Base-by-base conservation (phyloP, 805 yeast genomes). In the Kodamaea neixiangensis region DNA sequence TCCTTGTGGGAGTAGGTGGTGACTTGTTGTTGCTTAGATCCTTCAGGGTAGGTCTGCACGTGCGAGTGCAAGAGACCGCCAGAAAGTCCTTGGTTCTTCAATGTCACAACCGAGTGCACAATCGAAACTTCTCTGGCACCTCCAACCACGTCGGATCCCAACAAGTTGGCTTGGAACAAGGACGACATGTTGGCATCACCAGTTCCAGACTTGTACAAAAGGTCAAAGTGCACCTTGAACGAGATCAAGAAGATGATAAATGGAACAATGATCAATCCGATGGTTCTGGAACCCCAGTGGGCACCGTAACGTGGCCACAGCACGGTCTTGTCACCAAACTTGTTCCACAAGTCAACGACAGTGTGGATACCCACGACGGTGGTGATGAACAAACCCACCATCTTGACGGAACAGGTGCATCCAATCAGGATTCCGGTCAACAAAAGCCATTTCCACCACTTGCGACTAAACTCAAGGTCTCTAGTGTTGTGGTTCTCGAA, bases 381-480 rank as follows among this genome's bases (percentile, higher is more conserved):
- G 51, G 96, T 93, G 54, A 89, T 89, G 62, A 94, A 89, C 50
- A 93, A 78, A 61, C 99, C 99, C 52, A 94, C 98, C 97, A 92
- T 90, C 72, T 94, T 94, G 51, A 91, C 96, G 22, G 96, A 87
- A 64, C 93, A 86, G 15, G 92, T 87, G 67, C 94, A 88, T 39
- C 99, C 98, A 61, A 94, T 83, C 43, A 83, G 76, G 47, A 90
- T 72, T 57, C 99, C 99, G 7, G 96, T 87, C 52, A 87, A 71
- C 19, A 86, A 59, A 47, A 94, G 71, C 97, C 97, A 93, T 66
- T 83, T 83, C 96, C 96, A 94, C 97, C 99, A 93, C 63, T 82
- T 79, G 62, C 84, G 75, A 10, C 87, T 65, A 64, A 92, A 89
- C 33, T 75, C 73, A 47, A 71, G 64, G 13, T 63, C 56, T 38